Conservation (phyloP, 495 filamentous ascomycete genomes). For the Hyaloscypha bicolor region DNA sequence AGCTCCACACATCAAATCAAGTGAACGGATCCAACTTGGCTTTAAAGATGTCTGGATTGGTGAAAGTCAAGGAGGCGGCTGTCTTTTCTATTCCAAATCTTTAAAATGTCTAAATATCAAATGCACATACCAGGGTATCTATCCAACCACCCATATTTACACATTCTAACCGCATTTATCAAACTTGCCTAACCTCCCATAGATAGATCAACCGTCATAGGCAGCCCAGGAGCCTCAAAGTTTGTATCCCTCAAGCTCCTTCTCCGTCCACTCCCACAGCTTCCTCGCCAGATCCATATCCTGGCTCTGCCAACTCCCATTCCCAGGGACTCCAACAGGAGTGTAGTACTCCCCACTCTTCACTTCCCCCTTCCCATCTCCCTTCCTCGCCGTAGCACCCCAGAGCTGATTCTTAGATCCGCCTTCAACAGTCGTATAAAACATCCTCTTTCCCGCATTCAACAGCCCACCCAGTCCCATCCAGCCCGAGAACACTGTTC, state of each 20-base stretch:
- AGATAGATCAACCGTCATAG: background rate
- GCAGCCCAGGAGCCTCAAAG: background rate
- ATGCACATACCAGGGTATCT: background rate
- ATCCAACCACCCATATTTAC: background rate
- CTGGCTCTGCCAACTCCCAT: constrained; percentile 39
- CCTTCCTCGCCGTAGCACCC: constrained; percentile 45
- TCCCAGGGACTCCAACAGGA: constrained; percentile 46
- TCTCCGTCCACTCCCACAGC: constrained; percentile 69
- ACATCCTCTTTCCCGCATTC: constrained; percentile 1
- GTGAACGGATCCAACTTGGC: background rate
- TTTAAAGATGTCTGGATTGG: background rate
- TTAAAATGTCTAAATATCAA: no score
- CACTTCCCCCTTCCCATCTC: constrained; percentile 27
- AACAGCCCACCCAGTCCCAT: constrained; percentile 13
- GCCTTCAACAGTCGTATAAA: constrained; percentile 34
- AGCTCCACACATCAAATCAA: background rate
- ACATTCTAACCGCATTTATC: no score
- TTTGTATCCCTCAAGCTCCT: constrained; percentile 41
- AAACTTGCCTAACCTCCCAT: no score
- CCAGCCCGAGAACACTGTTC: constrained; percentile 11
- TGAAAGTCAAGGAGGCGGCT: background rate
- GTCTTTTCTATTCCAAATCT: no score
- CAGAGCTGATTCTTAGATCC: constrained; percentile 65
- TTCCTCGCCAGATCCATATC: constrained; percentile 51
- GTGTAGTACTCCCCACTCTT: constrained; percentile 54